Evolutionary conservation across 805 yeast genomes (phyloP), one percentile per base, ranked within the genome.

Genomic region (Saccharomycodes ludwigii): DNA sequence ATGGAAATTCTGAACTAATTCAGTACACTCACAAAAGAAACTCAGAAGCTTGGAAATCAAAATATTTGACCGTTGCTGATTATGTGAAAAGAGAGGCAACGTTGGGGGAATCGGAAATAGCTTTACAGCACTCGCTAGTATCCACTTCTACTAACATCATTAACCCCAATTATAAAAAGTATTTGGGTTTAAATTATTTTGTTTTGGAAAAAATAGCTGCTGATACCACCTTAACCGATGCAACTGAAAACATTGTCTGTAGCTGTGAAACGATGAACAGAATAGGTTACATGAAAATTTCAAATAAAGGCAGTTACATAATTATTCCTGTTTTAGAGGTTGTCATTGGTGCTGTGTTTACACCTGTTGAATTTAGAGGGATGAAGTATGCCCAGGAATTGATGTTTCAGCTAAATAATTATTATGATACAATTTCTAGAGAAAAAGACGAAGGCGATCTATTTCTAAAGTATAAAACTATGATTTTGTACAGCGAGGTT

Each of bases 401-500:
- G 76, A 53, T 76, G 27, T 35, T 35, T 10, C 26, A 35, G 25
- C 41, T 71, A 22, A 54, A 58, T 33, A 40, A 50, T 5, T 48
- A 47, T 29, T 55, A 56, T 35, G 65, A 56, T 16, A 32, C 48
- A 11, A 21, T 4, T 4, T 14, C 27, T 3, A 17, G 24, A 18
- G 31, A 35, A 14, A 32, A 34, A n/a, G 35, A 44, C 3, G 33
- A 33, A 8, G 46, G 41, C 8, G 45, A 50, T 9, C 50, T 50
- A 18, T 50, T 61, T 20, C 40, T 51, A 29, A 40, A 46, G 7
- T 46, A 55, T 14, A 37, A 50, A 15, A 48, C 65, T 11, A 50
- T 64, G 22, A 59, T 61, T 24, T 61, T 83, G 31, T 82, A 81
- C 63, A 76, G 88, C 39, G 91, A 76, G 30, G 71, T 80, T 14